These are phyloP conservation scores for Coemansia sp. DNA, from an alignment of 192 early-diverging fungal species.

Conservation along the genomic window DNA sequence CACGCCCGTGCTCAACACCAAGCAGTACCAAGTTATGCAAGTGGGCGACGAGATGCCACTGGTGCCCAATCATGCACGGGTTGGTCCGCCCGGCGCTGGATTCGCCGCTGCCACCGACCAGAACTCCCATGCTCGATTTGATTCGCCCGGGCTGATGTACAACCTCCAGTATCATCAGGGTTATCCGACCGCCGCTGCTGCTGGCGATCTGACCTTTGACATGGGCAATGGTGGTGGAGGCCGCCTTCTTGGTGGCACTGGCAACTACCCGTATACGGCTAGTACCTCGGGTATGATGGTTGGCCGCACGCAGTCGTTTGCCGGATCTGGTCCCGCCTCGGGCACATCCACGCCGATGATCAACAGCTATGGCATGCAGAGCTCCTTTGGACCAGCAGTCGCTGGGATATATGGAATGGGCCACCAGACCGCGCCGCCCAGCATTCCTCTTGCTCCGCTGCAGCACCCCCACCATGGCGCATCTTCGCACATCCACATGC, in stretches of 20 bases:
- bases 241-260: conserved; percentile 9
- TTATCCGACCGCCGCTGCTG: conserved; percentile 6
- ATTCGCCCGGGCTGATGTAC: conserved; percentile 13
- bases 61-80: conserved; percentile 5
- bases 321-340: conserved; percentile 3
- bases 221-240: conserved; percentile 10
- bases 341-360: conserved; percentile 19
- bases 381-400: conserved; percentile 15
- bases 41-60: conserved; percentile 18
- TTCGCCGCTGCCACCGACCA: conserved; percentile 4
- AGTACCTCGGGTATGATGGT: conserved; percentile 13
- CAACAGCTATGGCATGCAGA: conserved; percentile 26
- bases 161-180: conserved; percentile 22
- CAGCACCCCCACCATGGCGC: conserved; percentile 37
- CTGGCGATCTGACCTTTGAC: conserved; percentile 14
- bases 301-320: conserved; percentile 26
- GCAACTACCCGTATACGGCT: conserved; percentile 21
- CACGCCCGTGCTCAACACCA: conserved; percentile 47
- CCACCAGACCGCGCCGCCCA: conserved; percentile 12
- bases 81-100: conserved; percentile 3
- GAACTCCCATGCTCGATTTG: conserved; percentile 5
- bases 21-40: conserved; percentile 43
- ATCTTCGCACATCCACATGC: conserved; percentile 32
- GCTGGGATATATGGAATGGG: conserved; percentile 24
- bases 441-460: conserved; percentile 16